Base-by-base conservation (phyloP, 2,329 filamentous ascomycete species). In the Neofusicoccum kwambonambiense region DNA sequence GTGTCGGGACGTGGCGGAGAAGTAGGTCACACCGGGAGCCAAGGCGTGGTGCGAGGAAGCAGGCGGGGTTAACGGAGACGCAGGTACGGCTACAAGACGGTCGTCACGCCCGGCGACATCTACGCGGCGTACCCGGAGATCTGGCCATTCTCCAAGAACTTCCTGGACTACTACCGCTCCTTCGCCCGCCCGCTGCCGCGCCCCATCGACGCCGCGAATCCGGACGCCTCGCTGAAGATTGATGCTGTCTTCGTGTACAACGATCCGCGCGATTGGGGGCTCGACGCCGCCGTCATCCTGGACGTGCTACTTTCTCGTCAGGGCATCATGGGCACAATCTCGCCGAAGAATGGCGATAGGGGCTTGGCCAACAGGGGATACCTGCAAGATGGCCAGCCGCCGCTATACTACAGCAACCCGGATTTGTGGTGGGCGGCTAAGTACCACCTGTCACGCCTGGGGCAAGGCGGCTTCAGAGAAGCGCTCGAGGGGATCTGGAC, bases 191-290 rank as follows among this genome's bases (percentile, higher is more conserved):
- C 86, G 1, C 80, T 91, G 0, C 88, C 88, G 0, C 72, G 70
- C 27, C 69, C 69, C 8, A 81, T 81, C 12, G 80, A 84, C 68
- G 77, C 80, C n/a, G 42, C 42, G 11, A 60, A 60, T 3, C 60
- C 75, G 83, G 42, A 73, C 75, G 15, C 79, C n/a, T 39, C 52
- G 17, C 83, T 94, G 54, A 93, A 92, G 70, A 90, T 99, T 70
- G 92, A 96, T 73, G 93, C 93, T 34, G 87, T 98, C 34, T 90
- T 98, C 72, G 90, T 97, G 6, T 97, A 94, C 84, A 96, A 97
- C 76, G 95, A 98, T 77, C 93, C 95, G 3, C 87, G 95, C 64
- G 95, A 99, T 80, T 99, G 95, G 95, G 93, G 91, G 0, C 84
- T 97, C 9, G 94, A 98, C 76, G 87, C 88, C 2, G 91, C 96